Base-by-base conservation (phyloP, 2,329 filamentous ascomycete genomes). In the Cordyceps cicadae region DNA sequence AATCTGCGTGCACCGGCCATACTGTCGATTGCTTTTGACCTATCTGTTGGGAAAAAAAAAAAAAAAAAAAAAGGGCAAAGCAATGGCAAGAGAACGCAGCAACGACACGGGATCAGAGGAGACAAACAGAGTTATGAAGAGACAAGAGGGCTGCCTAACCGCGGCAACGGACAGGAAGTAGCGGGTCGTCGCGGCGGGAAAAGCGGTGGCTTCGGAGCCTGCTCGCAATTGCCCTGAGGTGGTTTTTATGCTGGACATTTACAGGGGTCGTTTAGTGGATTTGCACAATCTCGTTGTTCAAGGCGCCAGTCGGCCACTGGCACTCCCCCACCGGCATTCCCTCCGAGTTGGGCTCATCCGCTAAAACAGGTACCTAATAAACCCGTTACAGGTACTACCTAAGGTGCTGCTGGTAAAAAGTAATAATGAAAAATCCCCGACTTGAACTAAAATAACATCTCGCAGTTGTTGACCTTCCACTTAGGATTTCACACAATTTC, bases 241-340 rank as follows among this genome's bases (percentile, higher is more conserved):
- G 24, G 14, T 29, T 29, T 29, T 19, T 7, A n/a, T n/a, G 43
- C 21, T 19, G 43, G 43, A 24, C 43, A 21, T n/a, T n/a, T 39
- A 50, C 34, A 37, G 34, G 34, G 34, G 34, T 14, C 14, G 34
- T 37, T 37, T 11, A 37, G 34, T 37, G 34, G 11, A 14, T 11
- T 37, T 11, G 34, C 5, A 4, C 6, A 37, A 4, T 29, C 52
- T 43, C 17, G 17, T 17, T 29, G 9, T 46, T 50, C 5, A n/a
- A n/a, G 17, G 45, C 26, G 11, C 17, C 43, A 17, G 11, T 19
- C 21, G 54, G 46, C 11, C 15, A 46, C 39, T 49, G 57, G 57
- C 39, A 24, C 53, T 59, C 57, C 49, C 39, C n/a, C n/a, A 46
- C 39, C 57, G 57, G 57, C 39, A 24, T 59, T 59, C 57, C 49